Percentiles rank a stretch among this genome's conserved stretches.
phyloP scores from a whole-genome alignment of 192 early-diverging fungal genomes.

The Backusella circina region DNA sequence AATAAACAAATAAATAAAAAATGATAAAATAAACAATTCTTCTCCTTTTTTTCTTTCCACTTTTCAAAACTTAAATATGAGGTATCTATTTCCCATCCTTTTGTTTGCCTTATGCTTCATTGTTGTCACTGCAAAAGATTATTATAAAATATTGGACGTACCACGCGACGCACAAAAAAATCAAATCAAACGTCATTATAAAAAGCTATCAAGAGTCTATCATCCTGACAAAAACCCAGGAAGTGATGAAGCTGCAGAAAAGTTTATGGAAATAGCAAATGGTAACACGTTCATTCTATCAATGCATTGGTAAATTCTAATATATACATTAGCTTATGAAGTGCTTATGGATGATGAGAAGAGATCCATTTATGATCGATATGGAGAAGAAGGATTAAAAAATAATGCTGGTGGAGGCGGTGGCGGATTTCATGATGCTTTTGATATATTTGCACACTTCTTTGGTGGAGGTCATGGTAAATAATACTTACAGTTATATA shows the following conservation, averaged over 20 bases:
- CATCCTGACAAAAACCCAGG: conserved; percentile 88
- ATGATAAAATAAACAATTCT: background rate
- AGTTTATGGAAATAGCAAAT: conserved; percentile 21
- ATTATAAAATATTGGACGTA: conserved; percentile 70
- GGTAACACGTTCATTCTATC: background rate
- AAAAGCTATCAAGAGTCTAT: conserved; percentile 82
- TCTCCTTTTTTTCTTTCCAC: background rate
- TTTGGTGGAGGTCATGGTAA: conserved; percentile 53
- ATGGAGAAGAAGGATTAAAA: conserved; percentile 96
- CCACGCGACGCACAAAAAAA: conserved; percentile 71
- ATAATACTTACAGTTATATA: too few relatives aligned
- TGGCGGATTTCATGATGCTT: conserved; percentile 86
- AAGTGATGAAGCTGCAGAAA: conserved; percentile 1
- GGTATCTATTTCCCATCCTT: background rate
- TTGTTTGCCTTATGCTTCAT: background rate
- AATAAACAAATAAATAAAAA: background rate
- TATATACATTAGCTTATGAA: conserved; percentile 96
- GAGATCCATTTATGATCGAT: conserved; percentile 88
- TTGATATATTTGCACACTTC: conserved; percentile 96
- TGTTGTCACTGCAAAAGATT: conserved; percentile 24
- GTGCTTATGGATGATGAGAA: conserved; percentile 94
- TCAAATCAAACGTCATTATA: conserved; percentile 96
- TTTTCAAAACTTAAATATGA: background rate
- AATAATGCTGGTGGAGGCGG: conserved; percentile 52
- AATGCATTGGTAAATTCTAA: conserved; percentile 29